phyloP scores from a whole-genome alignment of 164 flowering plant species.

The Nelumbo lutea region DNA sequence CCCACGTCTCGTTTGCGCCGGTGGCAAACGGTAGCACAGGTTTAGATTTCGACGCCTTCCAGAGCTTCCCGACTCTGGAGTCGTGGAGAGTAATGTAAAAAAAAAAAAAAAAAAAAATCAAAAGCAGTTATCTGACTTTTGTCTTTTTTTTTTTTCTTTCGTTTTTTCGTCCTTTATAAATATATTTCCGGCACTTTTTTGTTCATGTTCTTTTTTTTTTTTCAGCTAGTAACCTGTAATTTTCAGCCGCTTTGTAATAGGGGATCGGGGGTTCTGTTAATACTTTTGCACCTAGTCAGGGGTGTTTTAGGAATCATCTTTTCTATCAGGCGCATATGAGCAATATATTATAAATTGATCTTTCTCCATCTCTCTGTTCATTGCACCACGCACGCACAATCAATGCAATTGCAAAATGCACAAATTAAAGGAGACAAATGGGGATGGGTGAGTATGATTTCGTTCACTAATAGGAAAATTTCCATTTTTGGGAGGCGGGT shows the following conservation, averaged over 20 bases:
- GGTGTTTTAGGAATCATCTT: not conserved
- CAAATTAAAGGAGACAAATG: too few relatives aligned
- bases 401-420: too few relatives aligned
- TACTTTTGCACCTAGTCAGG: not conserved
- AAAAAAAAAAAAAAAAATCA: not conserved
- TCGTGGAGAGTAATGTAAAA: slow-evolving; percentile 66
- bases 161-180: not conserved
- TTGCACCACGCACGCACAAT: too few relatives aligned
- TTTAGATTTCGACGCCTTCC: slow-evolving; percentile 35
- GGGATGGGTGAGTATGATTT: too few relatives aligned
- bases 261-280: not conserved
- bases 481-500: too few relatives aligned
- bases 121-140: too few relatives aligned
- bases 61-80: slow-evolving; percentile 78
- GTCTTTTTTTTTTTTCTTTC: not conserved
- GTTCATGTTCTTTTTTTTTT: not conserved
- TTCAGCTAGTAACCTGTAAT: not conserved
- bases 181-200: not conserved
- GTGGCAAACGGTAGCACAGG: slow-evolving; percentile 21
- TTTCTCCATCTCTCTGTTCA: too few relatives aligned
- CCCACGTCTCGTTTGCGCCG: slow-evolving; percentile 10
- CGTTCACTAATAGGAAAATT: too few relatives aligned
- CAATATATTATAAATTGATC: too few relatives aligned
- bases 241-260: not conserved
- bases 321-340: not conserved